Evolutionary conservation across 2,329 filamentous ascomycete species (phyloP).

Genomic region (Xylariaceae sp.): DNA sequence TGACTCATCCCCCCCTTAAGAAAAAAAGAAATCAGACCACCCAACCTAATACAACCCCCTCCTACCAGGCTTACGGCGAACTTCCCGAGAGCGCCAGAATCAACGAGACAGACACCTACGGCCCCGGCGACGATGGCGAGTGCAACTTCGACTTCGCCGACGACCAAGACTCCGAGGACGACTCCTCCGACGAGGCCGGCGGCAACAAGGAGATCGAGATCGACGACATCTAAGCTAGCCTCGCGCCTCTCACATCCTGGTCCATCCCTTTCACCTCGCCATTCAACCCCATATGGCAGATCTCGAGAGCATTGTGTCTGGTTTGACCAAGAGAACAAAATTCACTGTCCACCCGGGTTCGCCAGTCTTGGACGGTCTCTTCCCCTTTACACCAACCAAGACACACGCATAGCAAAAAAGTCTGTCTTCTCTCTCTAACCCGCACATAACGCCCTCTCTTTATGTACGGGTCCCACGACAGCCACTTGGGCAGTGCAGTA

Average conservation of each 20-base stretch:
- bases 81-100: conserved; percentile 97
- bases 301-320: not conserved
- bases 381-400: too few species aligned
- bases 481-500: conserved; percentile 32
- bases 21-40: not conserved
- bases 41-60: conserved; percentile 4
- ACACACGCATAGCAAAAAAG: conserved; percentile 32
- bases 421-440: conserved; percentile 58
- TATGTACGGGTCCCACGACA: conserved; percentile 42
- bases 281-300: conserved; percentile 1
- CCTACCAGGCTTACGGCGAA: conserved; percentile 80
- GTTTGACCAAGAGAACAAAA: not conserved
- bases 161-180: conserved; percentile 65
- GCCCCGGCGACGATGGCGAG: conserved; percentile 88
- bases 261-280: conserved; percentile 7
- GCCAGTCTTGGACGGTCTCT: too few species aligned
- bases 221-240: conserved; percentile 75
- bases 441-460: conserved; percentile 4
- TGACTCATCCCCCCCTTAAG: not conserved
- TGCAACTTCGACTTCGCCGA: conserved; percentile 99
- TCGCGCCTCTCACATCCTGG: too few species aligned
- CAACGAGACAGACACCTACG: conserved; percentile 97
- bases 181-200: conserved; percentile 50
- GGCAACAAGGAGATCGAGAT: conserved; percentile 76
- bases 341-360: too few species aligned